Conservation (phyloP, 306 rosid species). For the Cicer chorassanicum region DNA sequence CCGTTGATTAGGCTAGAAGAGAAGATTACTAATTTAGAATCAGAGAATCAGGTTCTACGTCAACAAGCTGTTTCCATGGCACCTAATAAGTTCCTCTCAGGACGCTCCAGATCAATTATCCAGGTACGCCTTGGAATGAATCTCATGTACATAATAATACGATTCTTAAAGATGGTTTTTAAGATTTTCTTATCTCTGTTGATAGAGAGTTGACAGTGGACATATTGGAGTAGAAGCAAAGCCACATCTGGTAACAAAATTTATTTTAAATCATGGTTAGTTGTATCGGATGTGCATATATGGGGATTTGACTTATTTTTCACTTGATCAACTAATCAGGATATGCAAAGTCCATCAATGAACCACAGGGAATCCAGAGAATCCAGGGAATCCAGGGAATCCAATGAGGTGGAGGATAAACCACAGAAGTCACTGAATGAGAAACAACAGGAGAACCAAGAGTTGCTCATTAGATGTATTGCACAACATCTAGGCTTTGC, state of each 20-base stretch:
- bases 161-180: constrained; percentile 29
- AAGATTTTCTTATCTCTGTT: constrained; percentile 48
- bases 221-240: constrained; percentile 68
- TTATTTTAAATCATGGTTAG: constrained; percentile 36
- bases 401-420: constrained; percentile 60
- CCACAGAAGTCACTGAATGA: constrained; percentile 68
- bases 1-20: constrained; percentile 81
- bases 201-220: constrained; percentile 80
- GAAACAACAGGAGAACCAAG: constrained; percentile 74
- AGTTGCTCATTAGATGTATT: constrained; percentile 62
- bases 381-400: constrained; percentile 49
- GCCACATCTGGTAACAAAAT: constrained; percentile 59
- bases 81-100: constrained; percentile 81
- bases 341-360: constrained; percentile 67
- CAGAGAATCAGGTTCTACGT: constrained; percentile 87
- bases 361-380: constrained; percentile 61
- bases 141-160: constrained; percentile 5
- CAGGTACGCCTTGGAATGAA: constrained; percentile 59
- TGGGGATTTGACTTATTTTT: constrained; percentile 41
- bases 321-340: constrained; percentile 54
- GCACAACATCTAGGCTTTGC: constrained; percentile 62
- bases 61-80: constrained; percentile 94
- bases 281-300: constrained; percentile 17
- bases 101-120: constrained; percentile 79
- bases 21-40: constrained; percentile 77